phyloP scores from a whole-genome alignment of 2,329 filamentous ascomycete species.

The Elsinoe australis region DNA sequence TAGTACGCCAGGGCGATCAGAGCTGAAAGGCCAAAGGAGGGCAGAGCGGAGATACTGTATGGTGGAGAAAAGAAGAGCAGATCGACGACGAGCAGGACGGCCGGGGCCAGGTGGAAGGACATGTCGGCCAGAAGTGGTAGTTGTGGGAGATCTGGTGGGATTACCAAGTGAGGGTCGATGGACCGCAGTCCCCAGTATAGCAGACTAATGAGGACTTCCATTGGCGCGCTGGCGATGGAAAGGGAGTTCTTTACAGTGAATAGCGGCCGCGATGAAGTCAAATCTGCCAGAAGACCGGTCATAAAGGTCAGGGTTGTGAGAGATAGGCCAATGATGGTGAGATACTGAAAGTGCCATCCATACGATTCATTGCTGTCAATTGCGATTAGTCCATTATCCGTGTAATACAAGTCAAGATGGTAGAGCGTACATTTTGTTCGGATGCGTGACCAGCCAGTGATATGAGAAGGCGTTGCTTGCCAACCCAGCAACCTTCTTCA shows the following conservation, averaged over 20 bases:
- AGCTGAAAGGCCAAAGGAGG: slow-evolving; percentile 52
- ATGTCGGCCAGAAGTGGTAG: slow-evolving; percentile 48
- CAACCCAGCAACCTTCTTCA: slow-evolving; percentile 32
- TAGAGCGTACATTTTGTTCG: slow-evolving; percentile 31
- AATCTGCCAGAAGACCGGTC: slow-evolving; percentile 56
- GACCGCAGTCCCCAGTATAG: slow-evolving; percentile 64
- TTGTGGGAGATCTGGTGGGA: slow-evolving; percentile 40
- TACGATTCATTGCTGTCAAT: slow-evolving; percentile 48
- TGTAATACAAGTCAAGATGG: slow-evolving; percentile 19
- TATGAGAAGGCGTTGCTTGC: slow-evolving; percentile 40
- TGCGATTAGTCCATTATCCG: background rate
- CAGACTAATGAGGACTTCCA: slow-evolving; percentile 63
- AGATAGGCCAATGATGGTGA: slow-evolving; percentile 64
- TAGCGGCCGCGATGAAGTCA: slow-evolving; percentile 50
- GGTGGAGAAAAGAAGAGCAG: slow-evolving; percentile 63
- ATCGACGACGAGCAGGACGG: slow-evolving; percentile 57
- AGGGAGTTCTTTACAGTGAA: slow-evolving; percentile 62
- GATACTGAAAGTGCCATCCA: slow-evolving; percentile 63
- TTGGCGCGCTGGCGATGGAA: slow-evolving; percentile 56
- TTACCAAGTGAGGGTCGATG: slow-evolving; percentile 45
- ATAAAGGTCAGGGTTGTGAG: slow-evolving; percentile 55
- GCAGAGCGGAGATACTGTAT: slow-evolving; percentile 57
- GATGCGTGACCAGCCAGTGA: slow-evolving; percentile 33
- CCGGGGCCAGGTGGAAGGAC: slow-evolving; percentile 59
- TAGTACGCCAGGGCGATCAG: slow-evolving; percentile 60